Conservation (phyloP, 148 eudicot species). For the Camellia sinensis region DNA sequence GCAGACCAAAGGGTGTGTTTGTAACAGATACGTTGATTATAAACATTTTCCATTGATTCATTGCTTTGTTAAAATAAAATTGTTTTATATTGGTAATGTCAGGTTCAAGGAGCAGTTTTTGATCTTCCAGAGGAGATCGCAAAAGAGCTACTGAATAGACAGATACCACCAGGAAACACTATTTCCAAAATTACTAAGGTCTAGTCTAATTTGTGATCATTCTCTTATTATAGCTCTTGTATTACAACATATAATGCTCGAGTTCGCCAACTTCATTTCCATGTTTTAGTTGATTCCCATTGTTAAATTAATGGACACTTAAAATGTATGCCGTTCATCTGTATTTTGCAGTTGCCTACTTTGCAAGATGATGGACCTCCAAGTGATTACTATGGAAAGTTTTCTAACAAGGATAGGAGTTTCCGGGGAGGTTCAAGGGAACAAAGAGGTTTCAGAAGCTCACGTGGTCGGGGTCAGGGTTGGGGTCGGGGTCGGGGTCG, state of each 20-base stretch:
- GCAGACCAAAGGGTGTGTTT: slow-evolving; percentile 71
- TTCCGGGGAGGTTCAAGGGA: slow-evolving; percentile 45
- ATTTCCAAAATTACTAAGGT: slow-evolving; percentile 83
- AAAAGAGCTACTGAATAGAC: slow-evolving; percentile 62
- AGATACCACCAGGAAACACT: slow-evolving; percentile 83
- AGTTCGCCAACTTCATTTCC: neutral
- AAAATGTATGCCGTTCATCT: neutral
- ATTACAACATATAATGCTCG: neutral
- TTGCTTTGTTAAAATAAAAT: neutral
- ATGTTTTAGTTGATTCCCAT: neutral
- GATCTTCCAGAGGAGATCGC: slow-evolving; percentile 98
- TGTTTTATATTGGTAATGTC: slow-evolving; percentile 17
- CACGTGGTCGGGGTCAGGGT: slow-evolving; percentile 53
- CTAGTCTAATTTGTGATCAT: neutral
- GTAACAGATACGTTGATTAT: neutral
- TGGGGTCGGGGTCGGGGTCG: slow-evolving; percentile 60
- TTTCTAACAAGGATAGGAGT: slow-evolving; percentile 63
- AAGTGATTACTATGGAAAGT: slow-evolving; percentile 77
- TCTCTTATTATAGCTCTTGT: neutral
- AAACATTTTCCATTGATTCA: slow-evolving; percentile 7
- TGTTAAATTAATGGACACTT: slow-evolving; percentile 8
- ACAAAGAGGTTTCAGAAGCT: slow-evolving; percentile 37
- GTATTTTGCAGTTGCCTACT: slow-evolving; percentile 73
- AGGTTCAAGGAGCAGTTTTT: slow-evolving; percentile 95
- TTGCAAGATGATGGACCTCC: slow-evolving; percentile 94